Conservation (phyloP, 495 filamentous ascomycete genomes). For the Neurospora sp. region DNA sequence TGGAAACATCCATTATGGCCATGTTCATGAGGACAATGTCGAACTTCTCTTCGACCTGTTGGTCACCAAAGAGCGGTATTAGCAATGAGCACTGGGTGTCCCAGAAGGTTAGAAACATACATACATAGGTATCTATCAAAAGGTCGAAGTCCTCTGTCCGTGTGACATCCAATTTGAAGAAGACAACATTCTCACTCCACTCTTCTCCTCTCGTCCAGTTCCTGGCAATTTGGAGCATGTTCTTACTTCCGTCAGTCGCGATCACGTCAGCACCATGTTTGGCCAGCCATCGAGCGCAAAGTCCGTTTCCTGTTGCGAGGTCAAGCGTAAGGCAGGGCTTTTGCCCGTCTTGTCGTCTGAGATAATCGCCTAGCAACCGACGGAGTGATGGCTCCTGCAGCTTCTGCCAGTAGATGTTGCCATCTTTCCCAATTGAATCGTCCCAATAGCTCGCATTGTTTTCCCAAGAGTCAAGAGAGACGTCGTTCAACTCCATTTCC, state of each 20-base stretch:
- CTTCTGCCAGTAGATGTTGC: slow-evolving; percentile 30
- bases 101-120: not conserved
- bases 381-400: slow-evolving; percentile 27
- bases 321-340: slow-evolving; percentile 21
- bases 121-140: slow-evolving; percentile 8
- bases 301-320: slow-evolving; percentile 33
- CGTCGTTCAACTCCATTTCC: not conserved
- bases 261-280: slow-evolving; percentile 19
- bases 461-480: slow-evolving; percentile 24
- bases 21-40: slow-evolving; percentile 31
- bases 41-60: slow-evolving; percentile 12
- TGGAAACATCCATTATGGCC: slow-evolving; percentile 36
- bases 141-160: slow-evolving; percentile 12
- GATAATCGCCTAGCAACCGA: slow-evolving; percentile 16
- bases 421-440: slow-evolving; percentile 21
- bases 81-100: no score
- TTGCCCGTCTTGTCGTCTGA: slow-evolving; percentile 2
- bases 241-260: slow-evolving; percentile 27
- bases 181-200: slow-evolving; percentile 7
- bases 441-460: slow-evolving; percentile 29
- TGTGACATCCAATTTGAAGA: slow-evolving; percentile 26
- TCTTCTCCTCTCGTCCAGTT: not conserved
- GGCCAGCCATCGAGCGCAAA: slow-evolving; percentile 27
- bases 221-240: slow-evolving; percentile 23
- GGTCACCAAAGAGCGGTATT: not conserved